These are phyloP conservation scores for Thalassiosira exigua DNA, from an alignment of 352 stramenopile genomes.

Conservation along the genomic window DNA sequence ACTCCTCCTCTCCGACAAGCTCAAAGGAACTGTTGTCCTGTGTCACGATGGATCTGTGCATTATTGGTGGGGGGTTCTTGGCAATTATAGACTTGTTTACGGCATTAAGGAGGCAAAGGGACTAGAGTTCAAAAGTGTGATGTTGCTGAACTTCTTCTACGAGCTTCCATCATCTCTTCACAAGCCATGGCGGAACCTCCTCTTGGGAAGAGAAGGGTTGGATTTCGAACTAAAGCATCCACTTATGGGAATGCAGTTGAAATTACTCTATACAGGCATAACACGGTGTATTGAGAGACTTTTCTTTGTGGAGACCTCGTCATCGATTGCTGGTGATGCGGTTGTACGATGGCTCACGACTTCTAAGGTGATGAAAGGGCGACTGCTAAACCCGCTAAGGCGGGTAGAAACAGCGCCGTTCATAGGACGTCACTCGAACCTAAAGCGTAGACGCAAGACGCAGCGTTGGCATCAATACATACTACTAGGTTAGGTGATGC, in stretches of 20 bases:
- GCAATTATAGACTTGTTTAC: slow-evolving; percentile 33
- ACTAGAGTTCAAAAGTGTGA: slow-evolving; percentile 65
- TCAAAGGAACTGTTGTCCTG: slow-evolving; percentile 53
- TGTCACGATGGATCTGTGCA: slow-evolving; percentile 37
- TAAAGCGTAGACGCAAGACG: too few relatives aligned
- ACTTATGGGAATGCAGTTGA: slow-evolving; percentile 69
- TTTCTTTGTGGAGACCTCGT: slow-evolving; percentile 74
- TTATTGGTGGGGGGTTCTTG: slow-evolving; percentile 12
- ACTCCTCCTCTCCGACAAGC: slow-evolving; percentile 34
- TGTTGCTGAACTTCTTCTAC: slow-evolving; percentile 70
- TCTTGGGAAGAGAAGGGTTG: slow-evolving; percentile 21
- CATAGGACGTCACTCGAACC: too few relatives aligned
- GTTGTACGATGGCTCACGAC: slow-evolving; percentile 65
- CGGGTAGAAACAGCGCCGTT: too few relatives aligned
- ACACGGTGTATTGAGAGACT: slow-evolving; percentile 73
- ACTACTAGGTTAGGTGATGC: too few relatives aligned
- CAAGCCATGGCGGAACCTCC: slow-evolving; percentile 53
- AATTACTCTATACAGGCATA: slow-evolving; percentile 77
- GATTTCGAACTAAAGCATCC: slow-evolving; percentile 39
- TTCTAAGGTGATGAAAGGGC: too few relatives aligned
- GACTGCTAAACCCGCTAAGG: too few relatives aligned
- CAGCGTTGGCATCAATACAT: too few relatives aligned
- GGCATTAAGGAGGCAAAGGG: slow-evolving; percentile 64
- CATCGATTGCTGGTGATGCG: slow-evolving; percentile 61
- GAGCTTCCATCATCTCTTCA: slow-evolving; percentile 35